Evolutionary conservation across 2,329 filamentous ascomycete genomes (phyloP), one percentile per base, ranked within the genome.

Genomic region (Calonectria leucothoes): DNA sequence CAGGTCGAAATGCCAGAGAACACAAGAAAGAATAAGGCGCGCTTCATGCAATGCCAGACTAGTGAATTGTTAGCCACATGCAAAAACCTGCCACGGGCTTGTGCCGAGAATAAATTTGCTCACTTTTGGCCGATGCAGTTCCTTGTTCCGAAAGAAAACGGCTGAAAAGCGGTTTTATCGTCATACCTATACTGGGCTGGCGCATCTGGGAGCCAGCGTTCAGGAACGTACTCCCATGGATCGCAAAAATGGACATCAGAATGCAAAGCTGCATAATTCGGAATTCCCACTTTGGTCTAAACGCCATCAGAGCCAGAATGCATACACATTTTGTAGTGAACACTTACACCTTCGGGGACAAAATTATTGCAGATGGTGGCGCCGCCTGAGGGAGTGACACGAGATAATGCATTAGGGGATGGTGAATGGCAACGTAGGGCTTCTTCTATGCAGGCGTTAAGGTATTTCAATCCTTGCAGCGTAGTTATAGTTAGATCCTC

Each of bases 371-470:
- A 64, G 12, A 64, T 49, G 25, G 57, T 63, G 29, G 39, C 67
- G 52, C 42, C 67, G 12, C 52, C 27, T 20, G 2, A 23, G 25
- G 39, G 67, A 23, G 15, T 51, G 29, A 42, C 27, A 35, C 39
- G 42, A 45, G 35, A 6, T 15, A 57, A 8, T 15, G 48, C 29
- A n/a, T 63, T 39, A 5, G 67, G 57, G n/a, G 45, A 45, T 17
- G 45, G 67, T 23, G 67, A 31, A n/a, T 69, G 45, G 7, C 61
- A 48, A 8, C 66, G 27, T 15, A 69, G 45, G 14, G 27, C 66
- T n/a, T 63, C 66, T 45, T 63, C 55, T 7, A 69, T 39, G 49
- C 37, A 69, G 4, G 55, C 39, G 33, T 59, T 69, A 20, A 69
- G 52, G 20, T 63, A 61, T 20, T 57, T 42, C 17, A 39, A 55